These are phyloP conservation scores for Sugiyamaella xylanicola DNA, from an alignment of 1,139 yeast species.

Conservation along the genomic window DNA sequence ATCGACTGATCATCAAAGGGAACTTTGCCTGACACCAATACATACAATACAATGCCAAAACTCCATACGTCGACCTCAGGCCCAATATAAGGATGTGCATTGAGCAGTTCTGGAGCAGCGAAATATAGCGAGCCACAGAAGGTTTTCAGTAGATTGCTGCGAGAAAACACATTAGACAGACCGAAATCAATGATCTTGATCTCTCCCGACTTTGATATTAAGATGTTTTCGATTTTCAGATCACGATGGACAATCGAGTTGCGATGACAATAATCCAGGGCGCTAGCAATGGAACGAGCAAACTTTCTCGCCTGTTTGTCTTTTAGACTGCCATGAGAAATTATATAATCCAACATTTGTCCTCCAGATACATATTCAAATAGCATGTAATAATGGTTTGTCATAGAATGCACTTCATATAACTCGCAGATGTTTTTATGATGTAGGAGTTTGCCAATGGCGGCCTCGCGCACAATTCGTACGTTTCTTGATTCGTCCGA, in stretches of 20 bases:
- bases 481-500: slow-evolving; percentile 89
- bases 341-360: slow-evolving; percentile 95
- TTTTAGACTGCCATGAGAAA: slow-evolving; percentile 91
- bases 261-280: slow-evolving; percentile 88
- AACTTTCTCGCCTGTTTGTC: slow-evolving; percentile 94
- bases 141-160: slow-evolving; percentile 74
- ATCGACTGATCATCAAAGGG: slow-evolving; percentile 98
- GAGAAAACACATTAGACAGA: slow-evolving; percentile 80
- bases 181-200: slow-evolving; percentile 97
- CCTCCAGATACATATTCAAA: slow-evolving; percentile 98
- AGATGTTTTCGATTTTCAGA: slow-evolving; percentile 91
- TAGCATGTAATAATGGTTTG: slow-evolving; percentile 94
- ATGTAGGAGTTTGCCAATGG: slow-evolving; percentile 82
- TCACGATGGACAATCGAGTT: slow-evolving; percentile 97
- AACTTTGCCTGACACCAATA: slow-evolving; percentile 93
- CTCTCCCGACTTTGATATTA: slow-evolving; percentile 92
- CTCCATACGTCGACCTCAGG: slow-evolving; percentile 99
- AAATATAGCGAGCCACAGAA: slow-evolving; percentile 97
- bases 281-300: slow-evolving; percentile 95
- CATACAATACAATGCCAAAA: slow-evolving; percentile 93
- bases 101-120: slow-evolving; percentile 96
- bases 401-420: slow-evolving; percentile 94
- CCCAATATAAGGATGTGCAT: slow-evolving; percentile 90
- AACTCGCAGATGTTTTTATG: slow-evolving; percentile 93
- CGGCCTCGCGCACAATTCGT: slow-evolving; percentile 92